A percentile compares a stretch with the other conserved stretches of the same genome.
Evolutionary conservation across 2,329 filamentous ascomycete genomes (phyloP).

Genomic region (Emericellopsis atlantica): DNA sequence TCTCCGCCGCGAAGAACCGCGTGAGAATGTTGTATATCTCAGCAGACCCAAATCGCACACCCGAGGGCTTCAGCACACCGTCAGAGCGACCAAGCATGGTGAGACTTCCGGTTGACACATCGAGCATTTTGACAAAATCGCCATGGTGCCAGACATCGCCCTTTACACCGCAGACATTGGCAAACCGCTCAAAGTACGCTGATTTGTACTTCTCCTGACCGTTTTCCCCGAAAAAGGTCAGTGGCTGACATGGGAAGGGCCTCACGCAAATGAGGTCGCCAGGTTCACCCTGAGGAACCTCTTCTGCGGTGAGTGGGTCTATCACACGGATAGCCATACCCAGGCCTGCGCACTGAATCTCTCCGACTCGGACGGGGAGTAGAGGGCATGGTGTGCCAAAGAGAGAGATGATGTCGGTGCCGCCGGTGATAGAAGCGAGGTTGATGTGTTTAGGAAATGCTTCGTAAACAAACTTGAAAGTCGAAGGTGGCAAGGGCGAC

Average conservation of each 20-base stretch:
- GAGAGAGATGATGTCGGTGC: constrained; percentile 91
- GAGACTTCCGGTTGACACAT: constrained; percentile 61
- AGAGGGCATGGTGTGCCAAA: constrained; percentile 78
- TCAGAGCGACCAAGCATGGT: constrained; percentile 89
- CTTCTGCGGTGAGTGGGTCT: constrained; percentile 42
- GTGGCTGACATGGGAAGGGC: constrained; percentile 83
- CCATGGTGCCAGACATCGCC: constrained; percentile 77
- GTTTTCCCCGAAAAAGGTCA: constrained; percentile 67
- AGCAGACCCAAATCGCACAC: constrained; percentile 82
- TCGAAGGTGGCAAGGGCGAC: constrained; percentile 82
- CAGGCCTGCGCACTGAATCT: constrained; percentile 67
- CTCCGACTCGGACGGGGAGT: constrained; percentile 57
- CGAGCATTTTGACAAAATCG: constrained; percentile 64
- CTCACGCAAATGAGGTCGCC: constrained; percentile 80
- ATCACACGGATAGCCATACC: constrained; percentile 64
- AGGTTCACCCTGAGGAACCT: constrained; percentile 48
- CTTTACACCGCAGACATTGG: constrained; percentile 21
- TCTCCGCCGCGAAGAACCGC: constrained; percentile 62
- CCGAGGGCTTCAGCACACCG: constrained; percentile 83
- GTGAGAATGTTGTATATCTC: constrained; percentile 96
- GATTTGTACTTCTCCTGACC: constrained; percentile 62
- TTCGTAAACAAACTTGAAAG: constrained; percentile 79
- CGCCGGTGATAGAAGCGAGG: constrained; percentile 85
- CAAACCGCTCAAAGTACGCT: constrained; percentile 82
- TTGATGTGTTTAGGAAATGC: constrained; percentile 74